Evolutionary conservation across 345 rosid genomes (phyloP).

Genomic region (Stellera chamaejasme): DNA sequence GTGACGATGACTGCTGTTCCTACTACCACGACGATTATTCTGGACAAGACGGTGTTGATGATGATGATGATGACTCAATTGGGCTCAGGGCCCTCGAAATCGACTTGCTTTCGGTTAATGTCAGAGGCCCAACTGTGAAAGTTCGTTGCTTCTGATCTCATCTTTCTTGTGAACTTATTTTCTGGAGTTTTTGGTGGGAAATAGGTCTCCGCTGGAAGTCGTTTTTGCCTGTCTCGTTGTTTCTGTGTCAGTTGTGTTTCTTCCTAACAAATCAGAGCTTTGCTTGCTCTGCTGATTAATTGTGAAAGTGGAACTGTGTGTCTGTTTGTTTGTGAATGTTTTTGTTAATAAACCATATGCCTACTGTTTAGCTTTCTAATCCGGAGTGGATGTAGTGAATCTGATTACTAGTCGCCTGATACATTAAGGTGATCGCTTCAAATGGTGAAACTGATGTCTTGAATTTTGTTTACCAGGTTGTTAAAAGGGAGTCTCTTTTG

Average conservation of each 20-base stretch:
- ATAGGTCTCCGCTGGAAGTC: neutral
- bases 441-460: neutral
- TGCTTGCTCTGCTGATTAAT: neutral
- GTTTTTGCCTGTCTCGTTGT: neutral
- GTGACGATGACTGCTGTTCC: conserved; percentile 3
- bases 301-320: too few relatives aligned
- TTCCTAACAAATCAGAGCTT: neutral
- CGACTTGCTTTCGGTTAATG: neutral
- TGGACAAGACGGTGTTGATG: neutral
- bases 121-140: neutral
- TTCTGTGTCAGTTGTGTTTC: neutral
- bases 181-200: neutral
- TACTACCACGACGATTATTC: neutral
- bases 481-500: conserved; percentile 30
- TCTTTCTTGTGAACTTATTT: neutral
- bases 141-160: neutral
- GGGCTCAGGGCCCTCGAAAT: neutral
- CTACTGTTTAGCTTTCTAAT: neutral
- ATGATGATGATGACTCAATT: neutral
- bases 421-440: neutral
- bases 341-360: neutral
- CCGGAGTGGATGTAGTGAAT: too few relatives aligned
- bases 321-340: neutral
- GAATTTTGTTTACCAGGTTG: conserved; percentile 20
- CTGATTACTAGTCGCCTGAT: neutral